Conservation (phyloP, 768 basidiomycete genomes). For the Hypholoma fasciculare region DNA sequence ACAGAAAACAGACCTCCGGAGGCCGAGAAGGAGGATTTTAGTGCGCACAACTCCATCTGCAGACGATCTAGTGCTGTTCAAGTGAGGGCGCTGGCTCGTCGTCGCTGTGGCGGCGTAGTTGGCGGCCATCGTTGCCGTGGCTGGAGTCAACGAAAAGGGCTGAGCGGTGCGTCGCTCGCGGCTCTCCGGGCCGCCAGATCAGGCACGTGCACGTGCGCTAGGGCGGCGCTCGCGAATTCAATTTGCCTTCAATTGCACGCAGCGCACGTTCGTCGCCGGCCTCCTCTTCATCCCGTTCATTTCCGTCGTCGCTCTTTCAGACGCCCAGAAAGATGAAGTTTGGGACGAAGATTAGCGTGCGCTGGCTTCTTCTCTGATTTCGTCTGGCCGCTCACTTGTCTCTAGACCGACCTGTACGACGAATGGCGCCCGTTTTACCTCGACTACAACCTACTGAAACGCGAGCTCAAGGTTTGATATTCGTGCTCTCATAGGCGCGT, state of each 20-base stretch:
- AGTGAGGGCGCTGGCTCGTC: constrained; percentile 22
- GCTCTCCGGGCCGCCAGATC: not conserved
- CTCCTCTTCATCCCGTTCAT: not conserved
- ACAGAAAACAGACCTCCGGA: constrained; percentile 52
- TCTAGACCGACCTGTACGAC: constrained; percentile 77
- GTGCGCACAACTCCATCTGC: constrained; percentile 41
- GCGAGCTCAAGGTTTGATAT: constrained; percentile 74
- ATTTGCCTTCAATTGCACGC: not conserved
- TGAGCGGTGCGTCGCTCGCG: not conserved
- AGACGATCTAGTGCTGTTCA: constrained; percentile 28
- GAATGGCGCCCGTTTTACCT: constrained; percentile 94
- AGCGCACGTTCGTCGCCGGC: constrained; percentile 30
- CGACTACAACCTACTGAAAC: constrained; percentile 87
- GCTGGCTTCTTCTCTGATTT: constrained; percentile 17
- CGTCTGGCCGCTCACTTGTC: not conserved
- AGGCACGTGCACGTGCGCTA: not conserved
- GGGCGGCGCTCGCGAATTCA: not conserved
- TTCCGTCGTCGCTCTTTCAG: constrained; percentile 1
- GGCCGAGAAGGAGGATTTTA: constrained; percentile 72
- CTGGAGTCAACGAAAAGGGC: not conserved
- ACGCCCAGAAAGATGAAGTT: constrained; percentile 62
- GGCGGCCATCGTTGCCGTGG: constrained; percentile 22
- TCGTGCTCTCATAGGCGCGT: not conserved
- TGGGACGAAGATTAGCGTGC: constrained; percentile 72
- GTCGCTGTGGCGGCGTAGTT: constrained; percentile 32